phyloP scores from a whole-genome alignment of 2,329 filamentous ascomycete species.

The Ustulina deusta region DNA sequence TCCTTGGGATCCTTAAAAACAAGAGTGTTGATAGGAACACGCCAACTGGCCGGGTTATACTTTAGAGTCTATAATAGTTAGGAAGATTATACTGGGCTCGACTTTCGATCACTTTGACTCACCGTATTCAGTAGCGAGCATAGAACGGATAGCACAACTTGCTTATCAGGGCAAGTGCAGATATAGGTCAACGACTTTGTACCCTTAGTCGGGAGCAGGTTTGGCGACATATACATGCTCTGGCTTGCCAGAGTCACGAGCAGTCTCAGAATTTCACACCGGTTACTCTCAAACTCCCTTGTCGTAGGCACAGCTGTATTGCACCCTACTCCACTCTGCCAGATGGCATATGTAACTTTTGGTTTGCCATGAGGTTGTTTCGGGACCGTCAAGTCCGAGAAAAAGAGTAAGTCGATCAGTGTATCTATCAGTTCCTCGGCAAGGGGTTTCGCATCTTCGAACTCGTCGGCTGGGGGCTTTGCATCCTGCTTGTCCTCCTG shows the following conservation, averaged over 20 bases:
- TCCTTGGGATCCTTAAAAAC: conserved; percentile 93
- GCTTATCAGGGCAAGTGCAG: conserved; percentile 88
- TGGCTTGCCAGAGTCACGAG: conserved; percentile 88
- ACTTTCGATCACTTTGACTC: conserved; percentile 52
- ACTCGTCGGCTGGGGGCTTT: conserved; percentile 68
- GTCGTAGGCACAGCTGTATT: conserved; percentile 89
- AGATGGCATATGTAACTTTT: conserved; percentile 93
- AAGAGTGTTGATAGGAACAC: conserved; percentile 91
- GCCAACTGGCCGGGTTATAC: conserved; percentile 94
- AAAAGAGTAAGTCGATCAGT: conserved; percentile 90
- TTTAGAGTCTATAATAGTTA: conserved; percentile 78
- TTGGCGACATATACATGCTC: conserved; percentile 91
- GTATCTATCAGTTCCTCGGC: conserved; percentile 95
- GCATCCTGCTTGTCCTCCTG: conserved; percentile 64
- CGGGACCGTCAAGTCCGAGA: conserved; percentile 87
- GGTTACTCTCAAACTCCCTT: conserved; percentile 92
- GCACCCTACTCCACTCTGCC: conserved; percentile 97
- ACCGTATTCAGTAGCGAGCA: conserved; percentile 96
- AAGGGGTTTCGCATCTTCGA: conserved; percentile 85
- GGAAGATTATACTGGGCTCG: neutral
- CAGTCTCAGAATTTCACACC: conserved; percentile 88
- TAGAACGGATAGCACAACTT: conserved; percentile 87
- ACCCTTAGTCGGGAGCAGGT: conserved; percentile 82
- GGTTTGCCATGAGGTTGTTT: conserved; percentile 75
- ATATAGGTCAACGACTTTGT: conserved; percentile 89